phyloP scores from a whole-genome alignment of 257 asterid genomes.

The Salvia rosmarinus region DNA sequence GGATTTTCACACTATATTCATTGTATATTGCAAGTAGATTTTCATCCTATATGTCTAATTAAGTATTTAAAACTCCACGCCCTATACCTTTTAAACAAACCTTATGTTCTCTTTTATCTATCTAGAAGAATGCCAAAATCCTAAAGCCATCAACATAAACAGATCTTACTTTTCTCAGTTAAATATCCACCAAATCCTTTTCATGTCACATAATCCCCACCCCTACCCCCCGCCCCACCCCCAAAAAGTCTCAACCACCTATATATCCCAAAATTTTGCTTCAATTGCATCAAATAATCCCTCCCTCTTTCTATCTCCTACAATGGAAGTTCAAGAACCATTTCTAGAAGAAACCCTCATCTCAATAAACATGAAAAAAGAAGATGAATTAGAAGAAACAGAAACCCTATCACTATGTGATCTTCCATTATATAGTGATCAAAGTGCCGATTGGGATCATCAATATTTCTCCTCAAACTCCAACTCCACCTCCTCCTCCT shows the following conservation, averaged over 20 bases:
- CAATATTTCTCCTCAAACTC: constrained; percentile 41
- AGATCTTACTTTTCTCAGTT: background rate
- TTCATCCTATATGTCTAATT: no score
- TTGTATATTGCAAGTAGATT: no score
- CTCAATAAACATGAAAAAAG: constrained; percentile 27
- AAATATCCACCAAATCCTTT: constrained; percentile 24
- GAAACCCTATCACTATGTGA: constrained; percentile 72
- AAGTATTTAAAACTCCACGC: no score
- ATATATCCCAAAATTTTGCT: constrained; percentile 6
- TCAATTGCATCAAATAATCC: background rate
- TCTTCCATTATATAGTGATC: constrained; percentile 47
- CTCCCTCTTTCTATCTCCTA: background rate
- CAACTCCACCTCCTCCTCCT: constrained; percentile 37
- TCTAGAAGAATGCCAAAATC: constrained; percentile 33
- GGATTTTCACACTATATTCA: no score
- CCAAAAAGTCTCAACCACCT: background rate
- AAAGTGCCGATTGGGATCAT: constrained; percentile 40
- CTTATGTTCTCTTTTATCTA: background rate
- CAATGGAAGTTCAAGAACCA: constrained; percentile 31
- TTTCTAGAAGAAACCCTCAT: constrained; percentile 11
- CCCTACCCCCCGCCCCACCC: background rate
- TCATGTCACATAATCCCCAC: background rate
- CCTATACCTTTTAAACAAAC: no score
- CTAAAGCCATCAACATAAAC: constrained; percentile 22
- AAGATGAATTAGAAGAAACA: constrained; percentile 54